These are phyloP conservation scores for Neospora caninum DNA, from an alignment of 169 alveolate genomes.

Conservation along the genomic window DNA sequence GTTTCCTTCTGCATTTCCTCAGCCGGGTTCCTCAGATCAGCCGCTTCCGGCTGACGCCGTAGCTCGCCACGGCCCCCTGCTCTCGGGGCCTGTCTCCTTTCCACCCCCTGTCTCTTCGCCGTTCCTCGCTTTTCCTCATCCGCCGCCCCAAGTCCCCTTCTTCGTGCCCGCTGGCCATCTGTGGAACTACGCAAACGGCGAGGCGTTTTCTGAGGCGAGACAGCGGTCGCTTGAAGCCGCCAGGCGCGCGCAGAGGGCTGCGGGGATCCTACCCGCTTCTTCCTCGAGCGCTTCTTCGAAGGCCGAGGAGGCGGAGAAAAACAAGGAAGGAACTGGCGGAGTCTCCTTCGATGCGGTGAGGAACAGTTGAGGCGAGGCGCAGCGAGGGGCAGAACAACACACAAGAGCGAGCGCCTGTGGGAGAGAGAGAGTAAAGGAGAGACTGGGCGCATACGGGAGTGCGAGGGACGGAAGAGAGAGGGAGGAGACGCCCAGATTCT, in stretches of 20 bases:
- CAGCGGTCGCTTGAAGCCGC: neutral
- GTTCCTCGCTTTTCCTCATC: neutral
- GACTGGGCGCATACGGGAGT: too few relatives aligned
- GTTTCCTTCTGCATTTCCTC: too few relatives aligned
- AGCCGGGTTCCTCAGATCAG: neutral
- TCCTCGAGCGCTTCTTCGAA: neutral
- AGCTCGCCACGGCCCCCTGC: neutral
- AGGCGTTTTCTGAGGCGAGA: neutral
- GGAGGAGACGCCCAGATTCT: too few relatives aligned
- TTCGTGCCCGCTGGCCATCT: neutral
- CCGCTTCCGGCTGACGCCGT: neutral
- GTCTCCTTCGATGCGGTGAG: conserved; percentile 5
- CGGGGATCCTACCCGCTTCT: neutral
- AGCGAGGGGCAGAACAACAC: too few relatives aligned
- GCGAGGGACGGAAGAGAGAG: too few relatives aligned
- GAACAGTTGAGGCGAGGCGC: too few relatives aligned
- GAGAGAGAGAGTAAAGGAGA: too few relatives aligned
- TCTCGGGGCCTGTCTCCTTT: neutral
- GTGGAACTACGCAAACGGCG: neutral
- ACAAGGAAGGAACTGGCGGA: neutral
- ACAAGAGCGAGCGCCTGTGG: too few relatives aligned
- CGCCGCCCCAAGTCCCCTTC: neutral
- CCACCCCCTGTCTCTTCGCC: neutral
- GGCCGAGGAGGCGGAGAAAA: neutral
- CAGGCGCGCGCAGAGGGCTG: neutral